Conservation (phyloP, 2,329 filamentous ascomycete genomes). For the Hymenoscyphus occultus region DNA sequence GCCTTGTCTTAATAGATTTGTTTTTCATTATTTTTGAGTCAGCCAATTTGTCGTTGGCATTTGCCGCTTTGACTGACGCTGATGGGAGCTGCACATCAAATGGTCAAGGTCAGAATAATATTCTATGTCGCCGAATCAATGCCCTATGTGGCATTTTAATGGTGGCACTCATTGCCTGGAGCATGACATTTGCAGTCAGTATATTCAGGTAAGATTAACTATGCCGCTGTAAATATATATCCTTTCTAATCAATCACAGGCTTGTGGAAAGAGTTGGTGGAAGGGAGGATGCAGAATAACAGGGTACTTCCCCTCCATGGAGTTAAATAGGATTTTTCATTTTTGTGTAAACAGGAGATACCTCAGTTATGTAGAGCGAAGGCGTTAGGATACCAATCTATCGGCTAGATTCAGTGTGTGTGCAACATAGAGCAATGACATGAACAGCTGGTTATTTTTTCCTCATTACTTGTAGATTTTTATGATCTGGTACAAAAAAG, state of each 20-base stretch:
- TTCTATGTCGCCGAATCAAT: conserved; percentile 62
- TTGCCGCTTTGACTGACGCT: conserved; percentile 70
- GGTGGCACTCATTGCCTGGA: conserved; percentile 83
- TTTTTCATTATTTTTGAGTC: conserved; percentile 98
- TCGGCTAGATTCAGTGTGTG: neutral
- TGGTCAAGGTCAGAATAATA: conserved; percentile 37
- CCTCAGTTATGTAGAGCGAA: neutral
- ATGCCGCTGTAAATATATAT: neutral
- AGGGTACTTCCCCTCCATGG: neutral
- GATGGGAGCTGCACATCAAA: conserved; percentile 54
- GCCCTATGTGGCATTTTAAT: conserved; percentile 76
- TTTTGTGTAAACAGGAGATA: neutral
- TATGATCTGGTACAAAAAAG: neutral
- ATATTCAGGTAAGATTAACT: conserved; percentile 57
- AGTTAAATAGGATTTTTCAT: conserved; percentile 3
- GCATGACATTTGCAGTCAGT: conserved; percentile 84
- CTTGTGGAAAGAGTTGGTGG: conserved; percentile 60
- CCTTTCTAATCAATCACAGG: conserved; percentile 34
- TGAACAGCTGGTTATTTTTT: neutral
- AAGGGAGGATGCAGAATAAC: conserved; percentile 44
- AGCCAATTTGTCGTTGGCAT: conserved; percentile 85
- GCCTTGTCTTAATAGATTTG: conserved; percentile 85
- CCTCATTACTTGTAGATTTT: too few relatives aligned
- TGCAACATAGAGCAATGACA: conserved; percentile 1
- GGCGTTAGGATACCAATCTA: conserved; percentile 7